Base-by-base conservation (phyloP, 495 filamentous ascomycete species). In the Corynascus novoguineensis region DNA sequence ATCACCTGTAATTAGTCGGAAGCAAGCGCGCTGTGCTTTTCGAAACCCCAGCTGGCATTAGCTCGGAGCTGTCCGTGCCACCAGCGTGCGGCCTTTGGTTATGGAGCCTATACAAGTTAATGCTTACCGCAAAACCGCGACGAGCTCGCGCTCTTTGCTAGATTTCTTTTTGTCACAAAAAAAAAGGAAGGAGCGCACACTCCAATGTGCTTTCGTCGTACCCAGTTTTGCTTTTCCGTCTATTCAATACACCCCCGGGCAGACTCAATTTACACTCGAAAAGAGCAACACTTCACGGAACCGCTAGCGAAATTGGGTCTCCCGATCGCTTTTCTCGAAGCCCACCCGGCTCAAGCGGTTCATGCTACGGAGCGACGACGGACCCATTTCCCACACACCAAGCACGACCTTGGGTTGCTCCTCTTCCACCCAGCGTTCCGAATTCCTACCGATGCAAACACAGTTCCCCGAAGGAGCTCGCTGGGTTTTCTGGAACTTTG, bases 221-320 rank as follows among this genome's bases (percentile, higher is more conserved):
- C 50, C 35, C 34, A 35, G 41, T 41, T 35, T 60, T 50, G 12
- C 40, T 50, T 47, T 55, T 1, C 6, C 54, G 44, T 57, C 53
- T 64, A 62, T 50, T 45, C 24, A 52, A 50, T n/a, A 53, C 42
- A n/a, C 49, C 55, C 60, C 63, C 40, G 50, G 60, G 53, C 50
- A 41, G 50, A 40, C 58, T 46, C 63, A 71, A 73, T 68, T 70
- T 71, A 62, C 57, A 34, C 49, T 60, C 63, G 50, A 25, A 53
- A 55, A 62, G 60, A 64, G 56, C 63, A 64, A 45, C 60, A 55
- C 42, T 60, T 50, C 62, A 55, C 61, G 64, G 60, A 66, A 64
- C 61, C 68, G 57, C 69, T 73, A 73, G 70, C 70, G 70, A 73
- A 57, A 73, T 73, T 73, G 70, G 64, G 62, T 52, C 63, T 61